phyloP scores from a whole-genome alignment of 208 protist species.

The Acanthamoeba healyi region DNA sequence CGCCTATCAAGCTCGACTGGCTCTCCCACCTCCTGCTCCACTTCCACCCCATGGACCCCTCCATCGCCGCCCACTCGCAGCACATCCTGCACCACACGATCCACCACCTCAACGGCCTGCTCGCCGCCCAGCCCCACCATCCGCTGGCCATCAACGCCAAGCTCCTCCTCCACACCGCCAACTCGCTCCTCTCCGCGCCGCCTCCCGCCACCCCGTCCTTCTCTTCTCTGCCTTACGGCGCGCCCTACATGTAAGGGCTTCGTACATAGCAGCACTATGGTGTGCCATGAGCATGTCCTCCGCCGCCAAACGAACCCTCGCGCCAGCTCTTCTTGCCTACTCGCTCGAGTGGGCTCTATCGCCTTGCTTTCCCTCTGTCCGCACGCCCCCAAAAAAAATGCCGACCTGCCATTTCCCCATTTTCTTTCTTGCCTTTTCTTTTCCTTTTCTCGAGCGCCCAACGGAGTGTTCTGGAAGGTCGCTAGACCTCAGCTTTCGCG shows the following conservation, averaged over 20 bases:
- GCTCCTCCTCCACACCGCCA: slow-evolving; percentile 57
- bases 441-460: neutral
- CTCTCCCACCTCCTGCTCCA: slow-evolving; percentile 52
- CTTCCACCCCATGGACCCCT: slow-evolving; percentile 28
- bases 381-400: too few species aligned
- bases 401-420: neutral
- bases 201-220: neutral
- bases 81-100: slow-evolving; percentile 52
- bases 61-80: slow-evolving; percentile 38
- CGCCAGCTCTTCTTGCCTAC: too few species aligned
- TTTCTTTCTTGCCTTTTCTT: slow-evolving; percentile 2
- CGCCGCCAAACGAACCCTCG: too few species aligned
- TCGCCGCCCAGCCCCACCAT: neutral
- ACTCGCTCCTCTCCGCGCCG: slow-evolving; percentile 47
- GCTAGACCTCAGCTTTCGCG: too few species aligned
- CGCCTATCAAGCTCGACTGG: slow-evolving; percentile 40
- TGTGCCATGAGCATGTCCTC: too few species aligned
- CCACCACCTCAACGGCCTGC: slow-evolving; percentile 34
- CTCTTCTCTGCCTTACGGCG: neutral
- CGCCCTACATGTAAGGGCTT: neutral
- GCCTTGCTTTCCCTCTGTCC: too few species aligned
- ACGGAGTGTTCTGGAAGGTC: neutral
- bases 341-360: neutral
- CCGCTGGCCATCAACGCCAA: slow-evolving; percentile 56
- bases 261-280: too few species aligned